These are phyloP conservation scores for Selaginella tamariscina DNA, from an alignment of 75 land plant genomes.

Conservation along the genomic window DNA sequence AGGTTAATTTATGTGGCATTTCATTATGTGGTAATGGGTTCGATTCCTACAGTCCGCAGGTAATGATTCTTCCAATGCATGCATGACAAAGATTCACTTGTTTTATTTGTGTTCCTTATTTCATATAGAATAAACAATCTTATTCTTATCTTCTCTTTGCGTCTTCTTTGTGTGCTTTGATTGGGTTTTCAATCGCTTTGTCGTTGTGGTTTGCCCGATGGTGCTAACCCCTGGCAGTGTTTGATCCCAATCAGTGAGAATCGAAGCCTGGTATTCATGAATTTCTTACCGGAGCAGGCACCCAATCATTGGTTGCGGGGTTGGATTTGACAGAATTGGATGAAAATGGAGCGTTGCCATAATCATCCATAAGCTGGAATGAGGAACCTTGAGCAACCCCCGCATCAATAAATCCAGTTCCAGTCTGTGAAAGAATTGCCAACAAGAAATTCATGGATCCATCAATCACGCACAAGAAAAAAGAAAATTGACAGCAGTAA, in stretches of 20 bases:
- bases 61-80: too few species aligned
- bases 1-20: not conserved
- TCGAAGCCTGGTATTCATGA: not conserved
- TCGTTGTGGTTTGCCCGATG: not conserved
- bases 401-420: conserved; percentile 1
- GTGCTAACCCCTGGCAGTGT: not conserved
- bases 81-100: conserved; percentile 2
- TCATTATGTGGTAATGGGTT: not conserved
- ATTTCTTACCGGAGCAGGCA: conserved; percentile 3
- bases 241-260: conserved; percentile 3
- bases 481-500: not conserved
- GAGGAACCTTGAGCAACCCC: conserved; percentile 2
- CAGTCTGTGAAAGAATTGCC: conserved; percentile 1
- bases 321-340: conserved; percentile 2
- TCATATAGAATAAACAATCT: not conserved
- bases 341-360: conserved; percentile 3
- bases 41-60: not conserved
- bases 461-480: conserved; percentile 1
- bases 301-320: conserved; percentile 2
- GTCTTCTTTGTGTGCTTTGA: not conserved
- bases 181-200: not conserved
- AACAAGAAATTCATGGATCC: conserved; percentile 2
- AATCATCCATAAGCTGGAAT: conserved; percentile 1
- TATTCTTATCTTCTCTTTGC: conserved; percentile 2
- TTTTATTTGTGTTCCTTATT: not conserved